Evolutionary conservation across 2,329 filamentous ascomycete genomes (phyloP).

Genomic region (Alternaria sp.): DNA sequence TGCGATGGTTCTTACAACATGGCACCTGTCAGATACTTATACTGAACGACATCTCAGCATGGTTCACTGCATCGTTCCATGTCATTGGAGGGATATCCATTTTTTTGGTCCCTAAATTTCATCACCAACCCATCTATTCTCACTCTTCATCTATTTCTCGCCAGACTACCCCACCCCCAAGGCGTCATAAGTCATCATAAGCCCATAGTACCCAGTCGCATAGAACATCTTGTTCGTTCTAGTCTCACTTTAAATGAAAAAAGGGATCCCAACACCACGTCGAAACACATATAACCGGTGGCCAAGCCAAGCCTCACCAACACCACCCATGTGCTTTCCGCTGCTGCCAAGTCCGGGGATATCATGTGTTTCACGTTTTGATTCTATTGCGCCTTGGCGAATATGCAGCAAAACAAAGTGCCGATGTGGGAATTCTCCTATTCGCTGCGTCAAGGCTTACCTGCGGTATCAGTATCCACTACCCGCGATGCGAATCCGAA

Average conservation of each 20-base stretch:
- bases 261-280: slow-evolving; percentile 16
- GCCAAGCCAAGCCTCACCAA: slow-evolving; percentile 18
- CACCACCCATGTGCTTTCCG: slow-evolving; percentile 5
- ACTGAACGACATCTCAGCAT: not conserved
- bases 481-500: not conserved
- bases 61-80: not conserved
- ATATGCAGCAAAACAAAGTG: slow-evolving; percentile 2
- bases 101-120: slow-evolving; percentile 2
- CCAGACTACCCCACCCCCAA: slow-evolving; percentile 2
- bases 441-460: not conserved
- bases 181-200: slow-evolving; percentile 6
- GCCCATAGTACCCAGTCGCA: slow-evolving; percentile 1
- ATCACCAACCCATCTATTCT: not conserved
- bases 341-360: slow-evolving; percentile 19
- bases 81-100: slow-evolving; percentile 6
- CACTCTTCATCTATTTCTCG: slow-evolving; percentile 15
- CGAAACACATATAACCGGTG: slow-evolving; percentile 17
- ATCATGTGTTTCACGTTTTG: slow-evolving; percentile 22
- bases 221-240: slow-evolving; percentile 8
- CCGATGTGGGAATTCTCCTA: not conserved
- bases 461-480: not conserved
- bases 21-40: slow-evolving; percentile 8
- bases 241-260: slow-evolving; percentile 16
- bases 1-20: slow-evolving; percentile 9
- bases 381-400: slow-evolving; percentile 6